Evolutionary conservation across 306 rosid genomes (phyloP).

Genomic region (Quercus variabilis): DNA sequence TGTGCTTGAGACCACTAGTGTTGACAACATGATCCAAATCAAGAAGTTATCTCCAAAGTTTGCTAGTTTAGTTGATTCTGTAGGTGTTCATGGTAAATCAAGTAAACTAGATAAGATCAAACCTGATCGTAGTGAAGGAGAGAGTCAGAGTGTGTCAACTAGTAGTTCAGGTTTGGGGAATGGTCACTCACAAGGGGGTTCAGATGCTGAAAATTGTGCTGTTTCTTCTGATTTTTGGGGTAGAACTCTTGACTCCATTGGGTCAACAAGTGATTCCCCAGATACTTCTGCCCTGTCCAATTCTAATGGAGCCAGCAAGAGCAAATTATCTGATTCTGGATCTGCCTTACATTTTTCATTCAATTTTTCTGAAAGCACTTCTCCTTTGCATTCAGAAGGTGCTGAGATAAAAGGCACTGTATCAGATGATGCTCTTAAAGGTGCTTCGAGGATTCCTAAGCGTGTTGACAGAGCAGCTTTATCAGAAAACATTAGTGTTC

Average conservation of each 20-base stretch:
- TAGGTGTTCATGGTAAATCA: slow-evolving; percentile 37
- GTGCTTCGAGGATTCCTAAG: slow-evolving; percentile 22
- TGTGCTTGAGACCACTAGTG: slow-evolving; percentile 26
- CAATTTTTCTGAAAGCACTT: slow-evolving; percentile 22
- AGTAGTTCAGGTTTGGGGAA: slow-evolving; percentile 23
- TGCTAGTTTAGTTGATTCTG: slow-evolving; percentile 65
- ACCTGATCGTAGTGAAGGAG: slow-evolving; percentile 33
- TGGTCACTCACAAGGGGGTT: slow-evolving; percentile 21
- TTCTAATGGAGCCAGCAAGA: slow-evolving; percentile 19
- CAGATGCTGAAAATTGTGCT: slow-evolving; percentile 30
- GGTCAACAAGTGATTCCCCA: slow-evolving; percentile 20
- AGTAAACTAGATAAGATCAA: slow-evolving; percentile 35
- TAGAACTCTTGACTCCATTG: slow-evolving; percentile 36
- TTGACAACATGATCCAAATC: slow-evolving; percentile 30
- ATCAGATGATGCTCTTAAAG: slow-evolving; percentile 26
- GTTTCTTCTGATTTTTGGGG: slow-evolving; percentile 71
- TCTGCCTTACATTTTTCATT: slow-evolving; percentile 37
- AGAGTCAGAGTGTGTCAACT: slow-evolving; percentile 22
- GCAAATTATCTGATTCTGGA: slow-evolving; percentile 36
- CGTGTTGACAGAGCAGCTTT: slow-evolving; percentile 25
- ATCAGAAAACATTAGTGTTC: slow-evolving; percentile 24
- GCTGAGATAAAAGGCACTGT: slow-evolving; percentile 26
- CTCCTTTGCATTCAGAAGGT: slow-evolving; percentile 34
- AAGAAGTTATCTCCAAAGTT: slow-evolving; percentile 74
- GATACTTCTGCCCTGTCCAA: slow-evolving; percentile 21